Evolutionary conservation across 1,284 basidiomycete species (phyloP).

Genomic region (Rhodotorula sp.): DNA sequence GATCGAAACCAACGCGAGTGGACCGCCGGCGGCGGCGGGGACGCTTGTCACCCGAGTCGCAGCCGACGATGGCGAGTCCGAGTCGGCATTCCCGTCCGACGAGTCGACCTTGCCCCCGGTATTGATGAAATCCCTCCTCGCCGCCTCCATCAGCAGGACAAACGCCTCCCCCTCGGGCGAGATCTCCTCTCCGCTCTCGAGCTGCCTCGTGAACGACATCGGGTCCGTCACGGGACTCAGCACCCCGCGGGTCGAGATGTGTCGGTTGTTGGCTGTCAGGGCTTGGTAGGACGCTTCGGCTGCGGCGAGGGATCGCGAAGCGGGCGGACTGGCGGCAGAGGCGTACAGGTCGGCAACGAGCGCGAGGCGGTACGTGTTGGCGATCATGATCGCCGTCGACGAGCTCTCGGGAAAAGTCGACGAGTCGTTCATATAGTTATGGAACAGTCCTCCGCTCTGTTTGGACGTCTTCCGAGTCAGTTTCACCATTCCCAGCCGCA

Average conservation of each 20-base stretch:
- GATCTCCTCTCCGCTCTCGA: conserved; percentile 43
- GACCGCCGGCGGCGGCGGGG: too few relatives aligned
- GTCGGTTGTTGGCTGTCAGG: conserved; percentile 31
- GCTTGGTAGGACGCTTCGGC: conserved; percentile 25
- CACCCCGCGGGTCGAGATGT: conserved; percentile 57
- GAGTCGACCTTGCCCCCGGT: not conserved
- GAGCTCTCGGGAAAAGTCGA: conserved; percentile 70
- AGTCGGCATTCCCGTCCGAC: not conserved
- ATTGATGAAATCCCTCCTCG: conserved; percentile 48
- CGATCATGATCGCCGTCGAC: conserved; percentile 70
- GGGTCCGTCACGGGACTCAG: conserved; percentile 71
- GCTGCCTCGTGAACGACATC: conserved; percentile 55
- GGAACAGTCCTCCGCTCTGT: conserved; percentile 51
- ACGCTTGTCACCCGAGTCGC: too few relatives aligned
- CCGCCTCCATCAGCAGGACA: conserved; percentile 65
- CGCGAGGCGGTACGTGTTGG: conserved; percentile 69
- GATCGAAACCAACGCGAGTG: not conserved
- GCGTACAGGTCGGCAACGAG: conserved; percentile 53
- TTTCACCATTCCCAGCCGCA: too few relatives aligned
- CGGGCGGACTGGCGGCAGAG: not conserved
- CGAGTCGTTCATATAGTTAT: conserved; percentile 67
- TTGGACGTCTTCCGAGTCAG: not conserved
- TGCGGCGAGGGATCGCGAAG: not conserved
- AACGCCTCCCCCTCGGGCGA: conserved; percentile 69
- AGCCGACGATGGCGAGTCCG: too few relatives aligned